Percentiles rank a stretch among this genome's conserved stretches.
phyloP scores from a whole-genome alignment of 2,329 filamentous ascomycete genomes.

The Fragosphaeria purpurea region DNA sequence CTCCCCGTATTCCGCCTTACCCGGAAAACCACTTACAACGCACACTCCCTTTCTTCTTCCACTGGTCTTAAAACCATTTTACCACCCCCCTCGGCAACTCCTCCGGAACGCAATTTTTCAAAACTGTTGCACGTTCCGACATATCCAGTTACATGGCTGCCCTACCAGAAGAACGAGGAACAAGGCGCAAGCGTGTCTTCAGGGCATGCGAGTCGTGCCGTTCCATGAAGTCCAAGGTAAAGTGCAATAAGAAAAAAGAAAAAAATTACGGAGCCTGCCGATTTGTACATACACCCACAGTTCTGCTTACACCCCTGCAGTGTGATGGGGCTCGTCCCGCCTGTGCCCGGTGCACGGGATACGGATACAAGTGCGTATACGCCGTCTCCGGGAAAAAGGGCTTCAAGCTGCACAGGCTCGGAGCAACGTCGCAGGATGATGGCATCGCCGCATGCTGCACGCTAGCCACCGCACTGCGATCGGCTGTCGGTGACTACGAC shows the following conservation, averaged over 20 bases:
- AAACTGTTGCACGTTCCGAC: too few relatives aligned
- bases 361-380: constrained; percentile 16
- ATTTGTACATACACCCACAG: background rate
- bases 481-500: constrained; percentile 3
- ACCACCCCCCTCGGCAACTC: too few relatives aligned
- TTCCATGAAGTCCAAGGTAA: constrained; percentile 18
- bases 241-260: too few relatives aligned
- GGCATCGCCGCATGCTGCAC: background rate
- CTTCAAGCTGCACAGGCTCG: background rate
- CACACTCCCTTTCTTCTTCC: too few relatives aligned
- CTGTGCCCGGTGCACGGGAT: constrained; percentile 17
- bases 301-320: constrained; percentile 1
- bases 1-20: too few relatives aligned
- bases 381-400: constrained; percentile 3
- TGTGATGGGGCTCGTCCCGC: constrained; percentile 15
- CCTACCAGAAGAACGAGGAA: background rate
- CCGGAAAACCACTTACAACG: too few relatives aligned
- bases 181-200: constrained; percentile 14
- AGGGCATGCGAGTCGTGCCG: constrained; percentile 18
- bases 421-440: background rate
- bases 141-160: background rate
- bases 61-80: too few relatives aligned
- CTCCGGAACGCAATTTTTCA: too few relatives aligned
- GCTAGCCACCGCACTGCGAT: background rate
- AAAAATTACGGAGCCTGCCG: too few relatives aligned